phyloP scores from a whole-genome alignment of 2,329 filamentous ascomycete species.

The Sordariomycetes sp. region DNA sequence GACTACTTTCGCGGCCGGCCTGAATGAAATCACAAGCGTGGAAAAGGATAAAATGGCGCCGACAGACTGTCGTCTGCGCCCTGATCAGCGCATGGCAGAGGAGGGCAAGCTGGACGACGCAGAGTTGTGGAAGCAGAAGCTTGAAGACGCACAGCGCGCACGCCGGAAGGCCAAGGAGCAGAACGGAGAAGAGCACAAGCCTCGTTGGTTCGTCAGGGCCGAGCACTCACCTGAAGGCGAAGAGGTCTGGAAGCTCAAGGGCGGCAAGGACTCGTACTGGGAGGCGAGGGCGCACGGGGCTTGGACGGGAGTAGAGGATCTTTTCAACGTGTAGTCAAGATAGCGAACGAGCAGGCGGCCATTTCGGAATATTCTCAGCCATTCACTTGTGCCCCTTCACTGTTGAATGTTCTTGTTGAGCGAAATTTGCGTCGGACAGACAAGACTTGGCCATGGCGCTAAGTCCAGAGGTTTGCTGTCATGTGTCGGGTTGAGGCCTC shows the following conservation, averaged over 20 bases:
- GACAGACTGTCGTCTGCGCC: constrained; percentile 76
- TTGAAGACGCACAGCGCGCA: constrained; percentile 79
- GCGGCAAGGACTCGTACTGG: constrained; percentile 87
- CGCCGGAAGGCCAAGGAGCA: constrained; percentile 70
- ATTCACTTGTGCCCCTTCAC: background rate
- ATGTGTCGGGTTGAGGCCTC: too few relatives aligned
- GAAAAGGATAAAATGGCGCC: constrained; percentile 67
- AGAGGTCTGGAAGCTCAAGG: constrained; percentile 67
- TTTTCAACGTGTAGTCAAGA: constrained; percentile 27
- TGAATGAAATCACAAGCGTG: constrained; percentile 81
- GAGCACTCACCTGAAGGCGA: constrained; percentile 49
- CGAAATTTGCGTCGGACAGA: too few relatives aligned
- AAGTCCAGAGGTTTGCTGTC: too few relatives aligned
- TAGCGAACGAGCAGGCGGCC: background rate
- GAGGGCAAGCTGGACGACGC: constrained; percentile 73
- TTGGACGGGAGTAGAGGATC: constrained; percentile 51
- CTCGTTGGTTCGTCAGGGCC: constrained; percentile 77
- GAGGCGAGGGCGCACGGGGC: constrained; percentile 63
- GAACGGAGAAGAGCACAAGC: constrained; percentile 60
- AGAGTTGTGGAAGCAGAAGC: constrained; percentile 69
- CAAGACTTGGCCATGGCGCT: too few relatives aligned
- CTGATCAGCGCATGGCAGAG: constrained; percentile 82
- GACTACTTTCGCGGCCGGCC: constrained; percentile 72
- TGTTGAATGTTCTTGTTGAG: too few relatives aligned
- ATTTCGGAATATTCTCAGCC: background rate